These are phyloP conservation scores for Nothomitra cinnamomea DNA, from an alignment of 2,329 filamentous ascomycete genomes.

Conservation along the genomic window DNA sequence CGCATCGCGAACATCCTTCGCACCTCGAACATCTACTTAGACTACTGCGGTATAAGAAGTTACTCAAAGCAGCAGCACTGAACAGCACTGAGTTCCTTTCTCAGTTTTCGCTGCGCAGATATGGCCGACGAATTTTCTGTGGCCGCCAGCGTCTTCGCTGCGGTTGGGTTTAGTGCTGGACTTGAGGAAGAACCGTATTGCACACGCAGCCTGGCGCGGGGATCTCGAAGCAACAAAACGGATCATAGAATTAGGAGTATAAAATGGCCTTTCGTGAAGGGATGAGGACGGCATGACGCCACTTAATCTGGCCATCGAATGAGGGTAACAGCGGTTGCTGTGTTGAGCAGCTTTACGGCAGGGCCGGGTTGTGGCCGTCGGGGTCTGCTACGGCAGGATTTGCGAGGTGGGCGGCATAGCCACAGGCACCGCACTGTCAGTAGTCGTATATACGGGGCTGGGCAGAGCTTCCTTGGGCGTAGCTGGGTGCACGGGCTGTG, in stretches of 20 bases:
- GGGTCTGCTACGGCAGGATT: no score
- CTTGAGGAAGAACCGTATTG: background rate
- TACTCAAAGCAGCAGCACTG: no score
- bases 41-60: no score
- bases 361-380: background rate
- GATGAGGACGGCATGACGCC: background rate
- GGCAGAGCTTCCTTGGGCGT: no score
- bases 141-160: background rate
- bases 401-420: no score
- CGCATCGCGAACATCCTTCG: no score
- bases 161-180: background rate
- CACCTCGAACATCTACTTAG: no score
- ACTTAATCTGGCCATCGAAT: background rate
- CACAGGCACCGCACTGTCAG: no score
- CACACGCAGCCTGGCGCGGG: background rate
- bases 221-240: background rate
- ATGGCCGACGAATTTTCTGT: background rate
- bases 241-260: background rate
- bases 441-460: no score
- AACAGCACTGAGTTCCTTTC: no score
- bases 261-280: background rate
- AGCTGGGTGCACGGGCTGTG: no score
- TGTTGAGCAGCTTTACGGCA: background rate
- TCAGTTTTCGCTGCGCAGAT: no score
- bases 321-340: background rate